These are phyloP conservation scores for Lipomyces orientalis DNA, from an alignment of 805 yeast genomes.

Conservation along the genomic window DNA sequence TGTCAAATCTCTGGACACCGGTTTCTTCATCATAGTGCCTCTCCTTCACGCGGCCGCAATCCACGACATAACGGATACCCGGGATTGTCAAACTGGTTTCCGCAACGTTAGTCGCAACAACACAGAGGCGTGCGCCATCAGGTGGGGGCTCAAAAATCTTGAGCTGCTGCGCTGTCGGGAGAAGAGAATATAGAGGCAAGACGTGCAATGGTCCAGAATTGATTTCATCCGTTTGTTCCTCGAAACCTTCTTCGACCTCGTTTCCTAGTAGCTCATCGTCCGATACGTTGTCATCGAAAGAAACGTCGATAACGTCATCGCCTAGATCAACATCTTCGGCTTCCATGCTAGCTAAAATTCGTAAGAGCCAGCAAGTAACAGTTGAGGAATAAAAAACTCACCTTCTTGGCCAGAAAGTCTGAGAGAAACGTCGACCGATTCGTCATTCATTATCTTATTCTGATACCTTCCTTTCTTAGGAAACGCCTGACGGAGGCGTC, in stretches of 20 bases:
- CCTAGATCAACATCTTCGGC: slow-evolving; percentile 81
- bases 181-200: slow-evolving; percentile 85
- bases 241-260: slow-evolving; percentile 66
- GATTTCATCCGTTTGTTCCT: slow-evolving; percentile 59
- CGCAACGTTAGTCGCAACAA: slow-evolving; percentile 96
- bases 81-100: slow-evolving; percentile 98
- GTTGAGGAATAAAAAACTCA: slow-evolving; percentile 37
- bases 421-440: slow-evolving; percentile 39
- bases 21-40: slow-evolving; percentile 79
- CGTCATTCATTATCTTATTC: slow-evolving; percentile 37
- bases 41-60: slow-evolving; percentile 92
- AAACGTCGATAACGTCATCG: slow-evolving; percentile 26
- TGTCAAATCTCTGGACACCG: slow-evolving; percentile 90
- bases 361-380: background rate
- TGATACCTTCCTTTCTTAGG: slow-evolving; percentile 53
- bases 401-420: slow-evolving; percentile 40
- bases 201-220: slow-evolving; percentile 79
- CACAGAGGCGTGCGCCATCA: slow-evolving; percentile 80
- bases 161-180: slow-evolving; percentile 96
- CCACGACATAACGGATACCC: slow-evolving; percentile 91
- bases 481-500: slow-evolving; percentile 68
- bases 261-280: slow-evolving; percentile 50
- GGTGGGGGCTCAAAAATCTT: slow-evolving; percentile 89
- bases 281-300: slow-evolving; percentile 41
- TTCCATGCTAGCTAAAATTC: slow-evolving; percentile 53